Evolutionary conservation across 176 grass and related monocot genomes (phyloP).

Genomic region (Areca catechu): DNA sequence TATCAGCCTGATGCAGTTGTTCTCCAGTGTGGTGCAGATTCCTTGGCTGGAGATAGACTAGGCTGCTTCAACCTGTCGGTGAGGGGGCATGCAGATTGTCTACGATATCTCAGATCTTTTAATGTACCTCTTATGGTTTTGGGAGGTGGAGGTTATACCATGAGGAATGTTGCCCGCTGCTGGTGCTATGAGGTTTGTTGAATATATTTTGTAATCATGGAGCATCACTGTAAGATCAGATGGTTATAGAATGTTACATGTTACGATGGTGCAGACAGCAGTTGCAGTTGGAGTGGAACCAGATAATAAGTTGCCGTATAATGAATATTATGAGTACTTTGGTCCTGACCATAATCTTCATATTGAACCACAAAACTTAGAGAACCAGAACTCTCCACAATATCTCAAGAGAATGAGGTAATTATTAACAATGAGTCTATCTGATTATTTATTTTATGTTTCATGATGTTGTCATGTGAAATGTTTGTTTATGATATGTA

Average conservation of each 20-base stretch:
- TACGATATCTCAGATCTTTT: conserved; percentile 76
- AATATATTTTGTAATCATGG: neutral
- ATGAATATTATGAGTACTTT: conserved; percentile 93
- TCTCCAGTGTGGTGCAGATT: conserved; percentile 86
- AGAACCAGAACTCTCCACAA: conserved; percentile 57
- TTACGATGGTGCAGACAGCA: conserved; percentile 50
- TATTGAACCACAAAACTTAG: conserved; percentile 58
- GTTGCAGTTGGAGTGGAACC: conserved; percentile 93
- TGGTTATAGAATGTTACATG: neutral
- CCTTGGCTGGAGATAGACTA: conserved; percentile 78
- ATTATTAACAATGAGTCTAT: neutral
- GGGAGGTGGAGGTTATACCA: conserved; percentile 89
- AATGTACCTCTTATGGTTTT: conserved; percentile 88
- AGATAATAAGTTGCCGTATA: conserved; percentile 78
- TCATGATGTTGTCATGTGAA: neutral
- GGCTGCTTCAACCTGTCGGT: conserved; percentile 95
- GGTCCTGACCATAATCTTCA: conserved; percentile 79
- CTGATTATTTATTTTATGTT: neutral
- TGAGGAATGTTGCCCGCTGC: conserved; percentile 89
- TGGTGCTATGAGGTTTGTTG: conserved; percentile 79
- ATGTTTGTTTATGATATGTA: neutral
- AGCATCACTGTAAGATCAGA: too few species aligned
- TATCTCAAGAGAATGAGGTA: conserved; percentile 80
- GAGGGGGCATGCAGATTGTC: conserved; percentile 78
- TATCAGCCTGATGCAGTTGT: conserved; percentile 84